Evolutionary conservation across 352 stramenopile species (phyloP), one percentile per base, ranked within the genome.

Genomic region (Peronospora belbahrii): DNA sequence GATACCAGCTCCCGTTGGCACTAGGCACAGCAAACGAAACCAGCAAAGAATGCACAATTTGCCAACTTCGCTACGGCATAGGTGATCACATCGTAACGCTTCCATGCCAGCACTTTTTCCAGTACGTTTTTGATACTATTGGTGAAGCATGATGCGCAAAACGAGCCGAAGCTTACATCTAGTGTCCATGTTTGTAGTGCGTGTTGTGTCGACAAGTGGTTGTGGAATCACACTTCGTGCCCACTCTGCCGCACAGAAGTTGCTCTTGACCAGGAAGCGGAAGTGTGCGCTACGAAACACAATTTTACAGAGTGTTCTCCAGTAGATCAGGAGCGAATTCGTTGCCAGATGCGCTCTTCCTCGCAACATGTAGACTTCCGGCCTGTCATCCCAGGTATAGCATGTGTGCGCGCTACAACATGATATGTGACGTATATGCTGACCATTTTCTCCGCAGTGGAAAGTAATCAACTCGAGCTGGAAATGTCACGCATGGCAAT

Each of bases 191-290:
- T 45, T 33, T 40, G 3, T 41, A 92, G 81, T 54, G 78, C 78
- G 7, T 81, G 74, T 31, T 93, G 81, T 56, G 76, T 85, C 14
- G 81, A 93, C 52, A 85, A 87, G 43, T 93, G 81, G 81, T 38
- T 93, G 13, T 90, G 74, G 67, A 88, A 85, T 47, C 81, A 93
- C 59, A 86, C 73, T 4, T 90, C 81, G n/a, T 93, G 81, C 19
- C 81, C 81, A 11, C 48, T 93, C 2, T 93, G 81, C 49, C 76
- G 81, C 30, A 87, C 67, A 6, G 77, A 93, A 61, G 81, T 93
- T 18, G 70, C 65, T 30, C 52, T 86, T 2, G 69, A 85, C 33
- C 39, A 63, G 6, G 66, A 80, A 22, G 55, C 49, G 0, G 65
- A 81, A 27, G 33, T 53, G 10, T 35, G 40, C 15, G 66, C 24